Conservation (phyloP, 176 grass and related monocot species). For the Musa beccarii region DNA sequence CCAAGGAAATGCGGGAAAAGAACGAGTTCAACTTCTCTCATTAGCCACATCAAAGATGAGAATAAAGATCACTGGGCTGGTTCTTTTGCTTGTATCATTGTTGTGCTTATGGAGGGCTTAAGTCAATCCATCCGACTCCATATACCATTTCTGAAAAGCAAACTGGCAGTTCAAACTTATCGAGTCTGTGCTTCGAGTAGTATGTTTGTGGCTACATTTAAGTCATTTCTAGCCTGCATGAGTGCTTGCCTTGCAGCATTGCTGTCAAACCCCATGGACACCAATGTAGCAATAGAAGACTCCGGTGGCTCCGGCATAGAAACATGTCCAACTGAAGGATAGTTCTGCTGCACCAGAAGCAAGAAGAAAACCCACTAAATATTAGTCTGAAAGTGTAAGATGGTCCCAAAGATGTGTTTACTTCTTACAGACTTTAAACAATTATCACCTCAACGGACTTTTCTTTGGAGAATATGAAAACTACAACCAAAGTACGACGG, state of each 20-base stretch:
- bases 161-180: conserved; percentile 14
- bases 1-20: not conserved
- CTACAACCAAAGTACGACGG: no score
- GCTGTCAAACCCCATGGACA: conserved; percentile 89
- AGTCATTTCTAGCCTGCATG: conserved; percentile 68
- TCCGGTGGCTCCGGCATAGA: conserved; percentile 56
- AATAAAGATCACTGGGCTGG: not conserved
- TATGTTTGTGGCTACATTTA: conserved; percentile 86
- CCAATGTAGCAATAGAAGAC: conserved; percentile 66
- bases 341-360: conserved; percentile 30
- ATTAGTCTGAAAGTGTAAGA: no score
- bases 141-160: not conserved
- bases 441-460: no score
- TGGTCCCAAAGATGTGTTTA: no score
- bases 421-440: no score
- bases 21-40: not conserved
- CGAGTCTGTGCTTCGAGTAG: conserved; percentile 71
- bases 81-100: not conserved
- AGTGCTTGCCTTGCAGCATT: conserved; percentile 77
- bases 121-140: not conserved
- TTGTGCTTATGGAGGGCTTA: not conserved
- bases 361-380: not conserved
- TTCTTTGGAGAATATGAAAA: no score
- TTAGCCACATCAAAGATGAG: no score
- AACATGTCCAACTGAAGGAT: conserved; percentile 26